Evolutionary conservation across 2,329 filamentous ascomycete species (phyloP).

Genomic region (Eutypa lata): DNA sequence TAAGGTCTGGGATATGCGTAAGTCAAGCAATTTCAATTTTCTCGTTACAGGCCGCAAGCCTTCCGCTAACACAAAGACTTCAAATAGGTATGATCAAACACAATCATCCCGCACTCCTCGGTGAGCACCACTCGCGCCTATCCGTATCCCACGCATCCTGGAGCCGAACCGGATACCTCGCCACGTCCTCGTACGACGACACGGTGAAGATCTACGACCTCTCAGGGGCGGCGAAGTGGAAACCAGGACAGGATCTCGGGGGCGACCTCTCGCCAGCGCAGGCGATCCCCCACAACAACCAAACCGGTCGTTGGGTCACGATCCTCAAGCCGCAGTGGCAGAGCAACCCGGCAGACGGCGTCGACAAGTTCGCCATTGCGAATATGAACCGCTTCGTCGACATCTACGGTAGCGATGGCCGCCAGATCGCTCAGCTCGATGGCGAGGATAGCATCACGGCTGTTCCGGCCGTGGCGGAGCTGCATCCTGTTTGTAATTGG

Average conservation of each 20-base stretch:
- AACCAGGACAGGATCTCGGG: conserved; percentile 55
- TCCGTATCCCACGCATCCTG: conserved; percentile 93
- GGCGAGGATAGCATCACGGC: conserved; percentile 83
- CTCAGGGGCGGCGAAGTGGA: conserved; percentile 57
- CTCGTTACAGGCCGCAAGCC: too few relatives aligned
- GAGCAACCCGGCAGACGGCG: conserved; percentile 67
- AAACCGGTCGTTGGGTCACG: conserved; percentile 92
- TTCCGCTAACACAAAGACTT: too few relatives aligned
- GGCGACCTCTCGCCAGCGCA: conserved; percentile 62
- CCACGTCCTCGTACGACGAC: conserved; percentile 92
- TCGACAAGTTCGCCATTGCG: conserved; percentile 86
- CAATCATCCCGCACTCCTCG: conserved; percentile 66
- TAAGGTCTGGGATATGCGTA: conserved; percentile 85
- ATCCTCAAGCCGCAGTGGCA: conserved; percentile 87
- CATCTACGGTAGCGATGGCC: conserved; percentile 76
- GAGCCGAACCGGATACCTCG: conserved; percentile 79
- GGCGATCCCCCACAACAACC: conserved; percentile 82
- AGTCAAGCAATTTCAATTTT: conserved; percentile 40
- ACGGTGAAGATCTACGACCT: conserved; percentile 92
- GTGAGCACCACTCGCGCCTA: conserved; percentile 76
- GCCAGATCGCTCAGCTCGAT: conserved; percentile 83
- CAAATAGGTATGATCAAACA: conserved; percentile 50
- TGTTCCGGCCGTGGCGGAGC: conserved; percentile 87
- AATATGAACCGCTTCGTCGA: conserved; percentile 99
- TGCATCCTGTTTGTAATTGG: conserved; percentile 87